phyloP scores from a whole-genome alignment of 1,284 basidiomycete species.

The Trichosporon ovoides region DNA sequence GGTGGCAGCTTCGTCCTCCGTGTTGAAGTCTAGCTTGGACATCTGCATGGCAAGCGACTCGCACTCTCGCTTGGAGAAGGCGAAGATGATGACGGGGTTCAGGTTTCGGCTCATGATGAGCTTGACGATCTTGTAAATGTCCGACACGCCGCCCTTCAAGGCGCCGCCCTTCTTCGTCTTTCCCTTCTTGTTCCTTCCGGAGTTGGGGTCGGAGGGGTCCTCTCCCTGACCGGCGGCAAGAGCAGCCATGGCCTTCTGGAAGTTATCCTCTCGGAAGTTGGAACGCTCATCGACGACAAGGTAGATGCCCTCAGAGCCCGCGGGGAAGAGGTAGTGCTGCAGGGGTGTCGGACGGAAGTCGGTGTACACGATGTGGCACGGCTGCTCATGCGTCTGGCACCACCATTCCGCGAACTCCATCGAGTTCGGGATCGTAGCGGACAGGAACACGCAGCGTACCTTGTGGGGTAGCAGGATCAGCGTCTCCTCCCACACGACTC shows the following conservation, averaged over 20 bases:
- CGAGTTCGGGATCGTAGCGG: constrained; percentile 99
- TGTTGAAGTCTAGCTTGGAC: constrained; percentile 95
- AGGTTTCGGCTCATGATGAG: constrained; percentile 99
- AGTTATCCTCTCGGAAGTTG: constrained; percentile 95
- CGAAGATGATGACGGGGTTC: constrained; percentile 98
- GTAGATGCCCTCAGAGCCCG: constrained; percentile 94
- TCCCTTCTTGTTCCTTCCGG: constrained; percentile 78
- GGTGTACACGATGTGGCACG: constrained; percentile 98
- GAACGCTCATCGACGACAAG: constrained; percentile 96
- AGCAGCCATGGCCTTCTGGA: constrained; percentile 95
- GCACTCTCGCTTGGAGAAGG: constrained; percentile 97
- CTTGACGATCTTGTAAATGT: constrained; percentile 97
- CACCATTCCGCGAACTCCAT: constrained; percentile 99
- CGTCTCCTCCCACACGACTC: constrained; percentile 70
- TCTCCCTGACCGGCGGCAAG: constrained; percentile 80
- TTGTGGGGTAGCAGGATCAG: constrained; percentile 95
- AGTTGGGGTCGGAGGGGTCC: constrained; percentile 77
- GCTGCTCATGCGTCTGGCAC: constrained; percentile 92
- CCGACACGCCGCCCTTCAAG: constrained; percentile 69
- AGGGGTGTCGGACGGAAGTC: constrained; percentile 97
- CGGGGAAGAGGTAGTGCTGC: constrained; percentile 97
- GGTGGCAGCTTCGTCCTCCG: constrained; percentile 84
- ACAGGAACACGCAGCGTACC: constrained; percentile 97
- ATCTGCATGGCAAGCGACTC: constrained; percentile 86
- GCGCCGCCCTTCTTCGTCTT: constrained; percentile 87